Evolutionary conservation across 192 early-diverging fungal species (phyloP), one percentile per base, ranked within the genome.

Genomic region (Coemansia sp.): DNA sequence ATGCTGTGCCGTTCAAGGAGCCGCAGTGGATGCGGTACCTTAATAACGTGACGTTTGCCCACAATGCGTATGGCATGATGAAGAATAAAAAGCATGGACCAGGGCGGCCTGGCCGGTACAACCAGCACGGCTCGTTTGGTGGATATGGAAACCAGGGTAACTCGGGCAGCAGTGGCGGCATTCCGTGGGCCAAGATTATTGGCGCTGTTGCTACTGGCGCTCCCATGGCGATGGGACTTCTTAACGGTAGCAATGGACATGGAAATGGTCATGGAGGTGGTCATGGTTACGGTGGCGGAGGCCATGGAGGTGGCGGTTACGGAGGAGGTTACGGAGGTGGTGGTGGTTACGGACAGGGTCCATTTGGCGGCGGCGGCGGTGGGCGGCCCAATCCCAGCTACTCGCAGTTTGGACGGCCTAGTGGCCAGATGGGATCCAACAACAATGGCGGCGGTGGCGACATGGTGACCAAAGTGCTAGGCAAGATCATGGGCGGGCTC

Each of bases 321-420:
- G 85, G 86, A 35, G 84, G 71, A 4, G 85, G 86, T 25, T 78
- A 64, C 41, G 61, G 57, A 17, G 38, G 69, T 2, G 66, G 63
- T 43, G 82, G 84, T 12, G 72, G 81, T 19, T 85, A 85, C 57
- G 56, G 56, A 5, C 61, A 62, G 49, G 67, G 67, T 15, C 60
- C 60, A 0, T 52, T 62, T 50, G 60, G 60, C 54, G 32, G 48
- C n/a, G 45, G 58, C 19, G 32, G 48, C 11, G 45, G 58, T 14
- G 63, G 62, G 35, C 56, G 49, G 25, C 60, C 64, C 45, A 60
- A 53, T 11, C 51, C 37, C 22, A 17, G 54, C 21, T 29, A 64
- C 11, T 52, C 58, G 62, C 39, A 48, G 15, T 56, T 63, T 39
- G 66, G 66, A 24, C 65, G 72, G 1, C 62, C 61, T 2, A 66